Percentiles rank a stretch among this genome's conserved stretches.
Evolutionary conservation across 2,329 filamentous ascomycete species (phyloP).

Genomic region (Thermomyces lanuginosus): DNA sequence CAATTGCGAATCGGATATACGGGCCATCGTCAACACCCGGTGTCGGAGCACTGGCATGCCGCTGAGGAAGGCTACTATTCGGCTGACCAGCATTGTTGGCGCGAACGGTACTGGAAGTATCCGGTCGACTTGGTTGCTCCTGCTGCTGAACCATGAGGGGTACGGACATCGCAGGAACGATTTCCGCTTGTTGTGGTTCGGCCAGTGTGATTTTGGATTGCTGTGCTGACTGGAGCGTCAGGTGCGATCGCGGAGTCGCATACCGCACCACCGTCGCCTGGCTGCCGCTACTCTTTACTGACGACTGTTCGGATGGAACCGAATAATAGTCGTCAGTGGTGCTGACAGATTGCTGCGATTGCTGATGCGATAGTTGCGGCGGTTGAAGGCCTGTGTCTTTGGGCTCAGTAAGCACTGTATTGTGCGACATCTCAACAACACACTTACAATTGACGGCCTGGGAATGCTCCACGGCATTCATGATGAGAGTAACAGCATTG

Average conservation of each 20-base stretch:
- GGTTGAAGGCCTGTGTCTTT: constrained; percentile 11
- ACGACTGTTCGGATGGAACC: constrained; percentile 24
- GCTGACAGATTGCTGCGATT: constrained; percentile 31
- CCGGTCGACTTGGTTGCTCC: constrained; percentile 1
- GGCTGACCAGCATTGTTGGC: constrained; percentile 12
- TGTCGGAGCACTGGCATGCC: constrained; percentile 36
- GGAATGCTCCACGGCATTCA: constrained; percentile 16
- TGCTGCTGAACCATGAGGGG: no score
- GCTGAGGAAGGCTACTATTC: constrained; percentile 7
- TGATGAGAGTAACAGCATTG: constrained; percentile 9
- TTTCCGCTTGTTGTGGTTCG: constrained; percentile 6
- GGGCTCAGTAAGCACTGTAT: constrained; percentile 7
- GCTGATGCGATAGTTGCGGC: constrained; percentile 29
- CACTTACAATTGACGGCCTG: constrained; percentile 25
- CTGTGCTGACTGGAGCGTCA: constrained; percentile 14
- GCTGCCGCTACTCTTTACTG: constrained; percentile 17
- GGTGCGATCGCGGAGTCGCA: constrained; percentile 28
- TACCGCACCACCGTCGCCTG: constrained; percentile 26
- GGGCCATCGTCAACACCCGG: constrained; percentile 72
- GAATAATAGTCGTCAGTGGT: constrained; percentile 36
- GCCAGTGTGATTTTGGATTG: constrained; percentile 14
- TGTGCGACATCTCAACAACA: constrained; percentile 10
- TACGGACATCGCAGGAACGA: constrained; percentile 3
- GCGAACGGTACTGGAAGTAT: constrained; percentile 14
- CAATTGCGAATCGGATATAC: constrained; percentile 78